Conservation (phyloP, 192 early-diverging fungal genomes). For the Endogone sp. region DNA sequence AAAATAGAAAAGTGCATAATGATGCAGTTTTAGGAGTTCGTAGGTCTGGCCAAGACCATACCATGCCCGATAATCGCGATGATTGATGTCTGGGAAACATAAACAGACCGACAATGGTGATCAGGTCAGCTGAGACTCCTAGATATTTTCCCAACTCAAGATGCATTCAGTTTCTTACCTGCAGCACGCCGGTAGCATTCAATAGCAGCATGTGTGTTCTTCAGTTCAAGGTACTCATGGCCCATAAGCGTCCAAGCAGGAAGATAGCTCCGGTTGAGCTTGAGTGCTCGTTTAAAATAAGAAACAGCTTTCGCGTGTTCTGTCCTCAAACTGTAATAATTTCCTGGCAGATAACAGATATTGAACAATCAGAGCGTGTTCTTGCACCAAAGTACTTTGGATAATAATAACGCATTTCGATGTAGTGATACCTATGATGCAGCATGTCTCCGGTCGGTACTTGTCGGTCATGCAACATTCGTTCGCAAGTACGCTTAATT, state of each 20-base stretch:
- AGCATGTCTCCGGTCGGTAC: constrained; percentile 87
- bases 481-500: constrained; percentile 77
- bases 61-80: constrained; percentile 87
- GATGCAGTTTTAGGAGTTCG: constrained; percentile 78
- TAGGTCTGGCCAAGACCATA: constrained; percentile 89
- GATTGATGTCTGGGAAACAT: constrained; percentile 55
- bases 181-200: constrained; percentile 85
- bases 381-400: not conserved
- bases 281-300: constrained; percentile 81
- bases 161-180: constrained; percentile 33
- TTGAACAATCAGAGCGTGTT: constrained; percentile 8
- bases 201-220: constrained; percentile 83
- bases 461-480: constrained; percentile 65
- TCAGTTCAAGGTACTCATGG: constrained; percentile 92
- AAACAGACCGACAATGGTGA: not conserved
- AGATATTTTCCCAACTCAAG: not conserved
- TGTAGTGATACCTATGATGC: constrained; percentile 51
- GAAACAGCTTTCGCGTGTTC: constrained; percentile 84
- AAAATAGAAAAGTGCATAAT: constrained; percentile 82
- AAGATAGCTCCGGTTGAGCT: constrained; percentile 72
- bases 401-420: not conserved
- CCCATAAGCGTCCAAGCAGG: constrained; percentile 92
- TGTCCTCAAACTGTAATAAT: constrained; percentile 81
- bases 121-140: not conserved
- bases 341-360: constrained; percentile 60